Evolutionary conservation across 257 asterid species (phyloP), one percentile per base, ranked within the genome.

Genomic region (Linaria vulgaris): DNA sequence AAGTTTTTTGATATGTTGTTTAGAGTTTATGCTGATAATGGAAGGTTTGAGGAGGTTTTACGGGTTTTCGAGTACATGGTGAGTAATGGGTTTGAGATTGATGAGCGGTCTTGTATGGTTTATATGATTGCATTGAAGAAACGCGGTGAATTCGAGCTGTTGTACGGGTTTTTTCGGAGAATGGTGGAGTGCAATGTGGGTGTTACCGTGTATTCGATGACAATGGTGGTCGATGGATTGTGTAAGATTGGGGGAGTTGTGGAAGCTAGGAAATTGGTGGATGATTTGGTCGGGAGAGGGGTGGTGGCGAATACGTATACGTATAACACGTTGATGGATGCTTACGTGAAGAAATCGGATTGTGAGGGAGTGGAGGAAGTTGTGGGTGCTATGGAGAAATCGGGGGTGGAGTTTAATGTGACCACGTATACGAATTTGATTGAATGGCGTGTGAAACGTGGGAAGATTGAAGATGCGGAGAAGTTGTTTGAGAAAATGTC

Each of bases 71-170:
- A 75, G 63, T 69, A 75, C 38, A 80, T 83, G 84, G 74, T 71
- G 61, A 68, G 41, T 16, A 80, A 67, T 59, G 90, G 81, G 61
- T 64, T 80, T 41, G 79, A 31, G 46, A 78, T 90, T 34, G 97
- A 87, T 53, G 91, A 87, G 48, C 85, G 89, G 46, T 80, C 99
- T 71, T 89, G 97, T 64, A 83, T 84, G 91, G 92, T 79, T 68
- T 85, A 76, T 70, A 74, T 94, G 76, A 55, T 82, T 68, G 95
- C 89, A 20, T 65, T 80, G 63, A 94, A 83, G 82, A 84, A 65
- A 63, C 55, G 68, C 69, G 70, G 74, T 68, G 69, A 68, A 37
- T 76, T 72, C n/a, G 88, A 82, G 57, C 56, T 71, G 1, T 47
- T 87, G 77, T 64, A 59, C 27, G 71, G 47, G 15, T 87, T 89